Conservation (phyloP, 495 filamentous ascomycete species). For the Tuber microsphaerosporum region DNA sequence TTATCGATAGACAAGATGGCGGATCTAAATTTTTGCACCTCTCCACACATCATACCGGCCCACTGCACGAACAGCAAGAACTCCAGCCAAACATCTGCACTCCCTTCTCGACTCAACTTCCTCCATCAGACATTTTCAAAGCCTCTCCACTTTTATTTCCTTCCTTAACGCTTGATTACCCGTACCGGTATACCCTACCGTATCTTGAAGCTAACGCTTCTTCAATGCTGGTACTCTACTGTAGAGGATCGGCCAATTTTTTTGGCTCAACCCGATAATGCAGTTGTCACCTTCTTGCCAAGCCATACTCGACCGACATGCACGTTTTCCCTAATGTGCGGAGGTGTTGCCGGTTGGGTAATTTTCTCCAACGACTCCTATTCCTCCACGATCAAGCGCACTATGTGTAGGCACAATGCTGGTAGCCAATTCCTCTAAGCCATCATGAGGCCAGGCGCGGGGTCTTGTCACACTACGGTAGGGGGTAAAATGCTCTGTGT, state of each 20-base stretch:
- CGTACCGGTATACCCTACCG: not conserved
- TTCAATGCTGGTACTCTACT: not conserved
- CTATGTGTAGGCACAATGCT: not conserved
- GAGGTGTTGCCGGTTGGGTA: not conserved
- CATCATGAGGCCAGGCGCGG: not conserved
- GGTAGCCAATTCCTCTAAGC: not conserved
- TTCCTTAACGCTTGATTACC: not conserved
- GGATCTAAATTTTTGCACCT: conserved; percentile 1
- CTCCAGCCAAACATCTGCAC: not conserved
- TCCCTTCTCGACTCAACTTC: not conserved
- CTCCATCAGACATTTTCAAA: not conserved
- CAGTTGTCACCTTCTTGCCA: not conserved
- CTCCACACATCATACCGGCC: not conserved
- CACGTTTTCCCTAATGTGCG: not conserved
- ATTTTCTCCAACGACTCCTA: not conserved
- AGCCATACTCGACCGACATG: not conserved
- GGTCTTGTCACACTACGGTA: not conserved
- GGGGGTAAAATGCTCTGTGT: not conserved
- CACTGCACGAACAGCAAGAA: not conserved
- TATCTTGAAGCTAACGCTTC: not conserved
- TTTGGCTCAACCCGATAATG: not conserved
- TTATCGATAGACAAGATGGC: conserved; percentile 1
- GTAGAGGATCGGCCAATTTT: not conserved
- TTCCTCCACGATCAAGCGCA: not conserved
- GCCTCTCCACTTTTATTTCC: not conserved